Conservation (phyloP, 23 red algal genomes). For the Chondrus crispus region DNA sequence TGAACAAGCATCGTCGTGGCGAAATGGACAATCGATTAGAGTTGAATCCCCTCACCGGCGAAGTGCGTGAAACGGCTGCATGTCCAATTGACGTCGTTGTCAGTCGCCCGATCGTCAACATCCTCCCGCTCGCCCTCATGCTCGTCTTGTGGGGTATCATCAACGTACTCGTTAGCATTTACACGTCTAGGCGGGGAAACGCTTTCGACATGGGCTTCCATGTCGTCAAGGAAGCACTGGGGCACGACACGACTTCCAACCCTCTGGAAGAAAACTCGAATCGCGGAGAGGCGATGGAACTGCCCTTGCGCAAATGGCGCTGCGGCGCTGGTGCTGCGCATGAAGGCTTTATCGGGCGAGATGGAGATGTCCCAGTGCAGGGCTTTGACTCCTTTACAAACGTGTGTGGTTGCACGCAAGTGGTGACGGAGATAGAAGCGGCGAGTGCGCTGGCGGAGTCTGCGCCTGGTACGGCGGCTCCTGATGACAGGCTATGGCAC, state of each 20-base stretch:
- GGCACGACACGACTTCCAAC: slow-evolving; percentile 26
- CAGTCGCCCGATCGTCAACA: slow-evolving; percentile 1
- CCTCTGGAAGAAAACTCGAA: not conserved
- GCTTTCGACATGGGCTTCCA: slow-evolving; percentile 11
- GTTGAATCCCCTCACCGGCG: no score
- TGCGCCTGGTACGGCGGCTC: no score
- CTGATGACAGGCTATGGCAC: no score
- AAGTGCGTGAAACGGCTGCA: no score
- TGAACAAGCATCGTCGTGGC: no score
- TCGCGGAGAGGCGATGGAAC: no score
- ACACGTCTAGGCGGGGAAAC: not conserved
- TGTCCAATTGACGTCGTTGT: no score
- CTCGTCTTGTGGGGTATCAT: not conserved
- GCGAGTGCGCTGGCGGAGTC: no score
- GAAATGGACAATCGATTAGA: no score
- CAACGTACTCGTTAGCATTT: not conserved
- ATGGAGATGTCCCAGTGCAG: not conserved
- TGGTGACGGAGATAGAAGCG: no score
- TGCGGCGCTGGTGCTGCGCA: not conserved
- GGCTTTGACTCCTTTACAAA: not conserved
- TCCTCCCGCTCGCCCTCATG: not conserved
- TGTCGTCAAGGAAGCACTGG: slow-evolving; percentile 9
- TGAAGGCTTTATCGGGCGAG: not conserved
- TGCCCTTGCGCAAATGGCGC: not conserved
- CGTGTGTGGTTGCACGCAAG: not conserved